Conservation (phyloP, 352 stramenopile genomes). For the Plasmopara viticola region DNA sequence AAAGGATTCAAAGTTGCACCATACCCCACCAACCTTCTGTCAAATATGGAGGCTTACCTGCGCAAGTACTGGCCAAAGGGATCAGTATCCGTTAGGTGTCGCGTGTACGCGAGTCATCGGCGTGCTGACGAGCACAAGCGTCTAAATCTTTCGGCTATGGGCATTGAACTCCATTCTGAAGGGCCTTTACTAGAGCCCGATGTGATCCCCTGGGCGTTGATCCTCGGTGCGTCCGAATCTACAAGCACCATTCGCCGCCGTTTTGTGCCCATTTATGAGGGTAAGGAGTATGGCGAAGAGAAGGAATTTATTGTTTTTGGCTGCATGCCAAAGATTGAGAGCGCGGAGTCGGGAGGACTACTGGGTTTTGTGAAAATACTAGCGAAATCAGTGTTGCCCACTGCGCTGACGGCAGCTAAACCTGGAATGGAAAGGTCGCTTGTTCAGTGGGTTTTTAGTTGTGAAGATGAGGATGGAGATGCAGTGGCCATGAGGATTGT, state of each 20-base stretch:
- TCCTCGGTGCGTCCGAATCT: constrained; percentile 37
- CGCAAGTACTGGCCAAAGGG: constrained; percentile 20
- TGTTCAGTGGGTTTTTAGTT: constrained; percentile 46
- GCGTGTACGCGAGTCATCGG: constrained; percentile 20
- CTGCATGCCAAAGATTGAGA: constrained; percentile 19
- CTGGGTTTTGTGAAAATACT: constrained; percentile 16
- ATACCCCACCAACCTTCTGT: no score
- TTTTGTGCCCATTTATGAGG: constrained; percentile 23
- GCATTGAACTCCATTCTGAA: constrained; percentile 30
- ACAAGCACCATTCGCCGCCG: constrained; percentile 14
- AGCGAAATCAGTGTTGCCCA: constrained; percentile 22
- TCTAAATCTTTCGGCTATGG: constrained; percentile 25
- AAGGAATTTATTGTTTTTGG: constrained; percentile 34
- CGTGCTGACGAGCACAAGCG: constrained; percentile 22
- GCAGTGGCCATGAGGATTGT: constrained; percentile 28
- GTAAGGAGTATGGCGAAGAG: constrained; percentile 14
- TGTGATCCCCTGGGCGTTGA: constrained; percentile 36
- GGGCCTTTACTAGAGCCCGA: constrained; percentile 10
- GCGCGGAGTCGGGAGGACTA: constrained; percentile 10
- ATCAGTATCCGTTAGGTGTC: constrained; percentile 25
- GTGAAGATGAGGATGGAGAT: constrained; percentile 20
- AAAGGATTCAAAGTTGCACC: no score
- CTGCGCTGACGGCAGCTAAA: constrained; percentile 12
- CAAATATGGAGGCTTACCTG: constrained; percentile 21
- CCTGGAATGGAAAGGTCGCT: constrained; percentile 25